These are phyloP conservation scores for Cyberlindnera maritima DNA, from an alignment of 805 yeast genomes.

Conservation along the genomic window DNA sequence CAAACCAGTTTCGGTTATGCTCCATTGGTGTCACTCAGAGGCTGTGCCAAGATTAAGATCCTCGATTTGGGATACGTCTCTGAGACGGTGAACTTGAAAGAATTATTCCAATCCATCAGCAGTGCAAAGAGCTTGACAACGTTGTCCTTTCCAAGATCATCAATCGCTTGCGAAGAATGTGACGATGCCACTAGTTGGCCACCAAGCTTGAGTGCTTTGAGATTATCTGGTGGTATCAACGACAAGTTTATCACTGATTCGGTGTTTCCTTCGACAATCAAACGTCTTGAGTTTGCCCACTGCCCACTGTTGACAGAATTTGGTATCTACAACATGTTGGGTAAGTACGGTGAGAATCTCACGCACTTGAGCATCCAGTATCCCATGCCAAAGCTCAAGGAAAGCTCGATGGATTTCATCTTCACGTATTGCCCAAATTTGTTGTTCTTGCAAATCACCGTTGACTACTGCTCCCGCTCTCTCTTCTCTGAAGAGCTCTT, in stretches of 20 bases:
- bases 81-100: slow-evolving; percentile 82
- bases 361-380: slow-evolving; percentile 66
- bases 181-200: slow-evolving; percentile 70
- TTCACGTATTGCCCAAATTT: slow-evolving; percentile 78
- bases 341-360: slow-evolving; percentile 64
- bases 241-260: slow-evolving; percentile 72
- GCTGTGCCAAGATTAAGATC: slow-evolving; percentile 60
- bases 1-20: slow-evolving; percentile 93
- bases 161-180: slow-evolving; percentile 63
- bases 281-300: slow-evolving; percentile 74
- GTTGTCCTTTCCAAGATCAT: slow-evolving; percentile 84
- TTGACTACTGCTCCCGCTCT: slow-evolving; percentile 66
- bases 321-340: slow-evolving; percentile 60
- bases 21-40: slow-evolving; percentile 76
- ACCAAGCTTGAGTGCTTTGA: slow-evolving; percentile 60
- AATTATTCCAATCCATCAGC: slow-evolving; percentile 71
- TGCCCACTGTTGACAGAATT: slow-evolving; percentile 75
- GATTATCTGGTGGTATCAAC: slow-evolving; percentile 87
- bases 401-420: slow-evolving; percentile 68
- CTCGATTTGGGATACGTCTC: slow-evolving; percentile 84
- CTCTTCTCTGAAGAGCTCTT: slow-evolving; percentile 46
- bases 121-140: slow-evolving; percentile 62
- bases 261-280: slow-evolving; percentile 69
- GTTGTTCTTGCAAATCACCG: slow-evolving; percentile 59
- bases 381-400: slow-evolving; percentile 82